Percentiles rank a stretch among this genome's conserved stretches.
These are phyloP conservation scores for Penicillium sp. DNA, from an alignment of 2,329 filamentous ascomycete genomes.

Conservation along the genomic window DNA sequence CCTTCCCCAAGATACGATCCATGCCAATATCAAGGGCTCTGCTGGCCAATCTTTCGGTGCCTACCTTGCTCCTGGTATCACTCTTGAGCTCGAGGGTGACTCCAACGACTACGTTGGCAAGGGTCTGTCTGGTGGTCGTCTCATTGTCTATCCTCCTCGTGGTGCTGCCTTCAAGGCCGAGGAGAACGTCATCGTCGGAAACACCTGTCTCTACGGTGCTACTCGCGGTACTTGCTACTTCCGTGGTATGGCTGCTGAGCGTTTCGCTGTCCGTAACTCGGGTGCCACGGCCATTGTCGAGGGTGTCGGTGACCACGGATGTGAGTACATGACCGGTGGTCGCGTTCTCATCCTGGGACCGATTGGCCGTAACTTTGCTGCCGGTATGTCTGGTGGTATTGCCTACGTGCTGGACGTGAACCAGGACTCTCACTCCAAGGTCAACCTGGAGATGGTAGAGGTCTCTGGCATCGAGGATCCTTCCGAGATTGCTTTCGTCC, in stretches of 20 bases:
- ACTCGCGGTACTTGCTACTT: conserved; percentile 92
- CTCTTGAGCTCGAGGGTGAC: conserved; percentile 91
- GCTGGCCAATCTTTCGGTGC: conserved; percentile 96
- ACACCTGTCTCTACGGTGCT: conserved; percentile 92
- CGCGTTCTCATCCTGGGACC: conserved; percentile 81
- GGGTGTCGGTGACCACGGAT: conserved; percentile 92
- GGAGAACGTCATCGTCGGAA: conserved; percentile 91
- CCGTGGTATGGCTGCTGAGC: conserved; percentile 92
- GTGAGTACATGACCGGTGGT: conserved; percentile 98
- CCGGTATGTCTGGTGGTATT: conserved; percentile 98
- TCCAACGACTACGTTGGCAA: conserved; percentile 97
- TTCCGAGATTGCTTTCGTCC: conserved; percentile 82
- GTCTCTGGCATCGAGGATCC: conserved; percentile 80
- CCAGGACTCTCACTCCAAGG: conserved; percentile 85
- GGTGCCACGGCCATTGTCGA: conserved; percentile 95
- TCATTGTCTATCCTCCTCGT: conserved; percentile 91
- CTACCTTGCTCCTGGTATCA: conserved; percentile 88
- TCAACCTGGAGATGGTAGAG: conserved; percentile 98
- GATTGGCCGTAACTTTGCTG: conserved; percentile 94
- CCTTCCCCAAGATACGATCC: conserved; percentile 86
- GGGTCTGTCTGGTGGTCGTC: conserved; percentile 84
- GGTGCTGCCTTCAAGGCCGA: conserved; percentile 91
- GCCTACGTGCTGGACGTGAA: conserved; percentile 90
- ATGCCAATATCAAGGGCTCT: conserved; percentile 94
- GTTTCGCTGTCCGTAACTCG: conserved; percentile 94